Conservation (phyloP, 176 grass and related monocot species). For the Luzula sylvatica region DNA sequence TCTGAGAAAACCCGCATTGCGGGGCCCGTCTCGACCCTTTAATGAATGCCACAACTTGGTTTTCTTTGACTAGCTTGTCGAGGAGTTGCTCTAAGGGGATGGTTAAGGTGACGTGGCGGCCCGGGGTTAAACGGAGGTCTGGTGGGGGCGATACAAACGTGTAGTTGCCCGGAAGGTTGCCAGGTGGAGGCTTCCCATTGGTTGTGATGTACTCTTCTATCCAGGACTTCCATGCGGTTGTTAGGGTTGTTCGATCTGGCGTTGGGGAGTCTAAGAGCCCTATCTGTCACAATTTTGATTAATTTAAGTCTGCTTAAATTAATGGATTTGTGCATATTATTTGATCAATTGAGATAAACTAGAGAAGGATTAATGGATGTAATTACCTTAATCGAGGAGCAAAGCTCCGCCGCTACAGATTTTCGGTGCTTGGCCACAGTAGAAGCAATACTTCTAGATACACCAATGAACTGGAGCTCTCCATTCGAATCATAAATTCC, state of each 20-base stretch:
- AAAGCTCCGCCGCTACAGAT: slow-evolving; percentile 49
- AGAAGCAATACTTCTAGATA: slow-evolving; percentile 65
- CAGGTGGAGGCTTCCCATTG: slow-evolving; percentile 66
- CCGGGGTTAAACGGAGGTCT: slow-evolving; percentile 63
- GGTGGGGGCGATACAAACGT: slow-evolving; percentile 55
- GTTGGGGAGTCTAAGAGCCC: slow-evolving; percentile 35
- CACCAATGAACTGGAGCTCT: slow-evolving; percentile 67
- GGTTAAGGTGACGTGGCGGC: slow-evolving; percentile 71
- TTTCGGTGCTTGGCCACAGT: slow-evolving; percentile 65
- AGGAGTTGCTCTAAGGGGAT: slow-evolving; percentile 65
- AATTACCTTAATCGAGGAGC: slow-evolving; percentile 63
- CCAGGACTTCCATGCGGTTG: slow-evolving; percentile 87
- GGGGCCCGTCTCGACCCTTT: slow-evolving; percentile 89
- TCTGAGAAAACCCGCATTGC: slow-evolving; percentile 82
- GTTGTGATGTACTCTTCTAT: slow-evolving; percentile 75
- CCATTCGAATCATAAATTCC: slow-evolving; percentile 49
- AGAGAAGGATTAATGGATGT: not conserved
- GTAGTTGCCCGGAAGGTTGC: slow-evolving; percentile 65
- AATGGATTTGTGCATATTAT: not conserved
- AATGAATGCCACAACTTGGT: slow-evolving; percentile 93
- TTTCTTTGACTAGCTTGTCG: slow-evolving; percentile 75
- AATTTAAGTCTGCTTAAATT: not conserved
- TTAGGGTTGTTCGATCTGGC: slow-evolving; percentile 37
- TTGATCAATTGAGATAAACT: not conserved
- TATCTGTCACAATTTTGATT: slow-evolving; percentile 27